phyloP scores from a whole-genome alignment of 2,329 filamentous ascomycete species.

The Cladophialophora yegresii region DNA sequence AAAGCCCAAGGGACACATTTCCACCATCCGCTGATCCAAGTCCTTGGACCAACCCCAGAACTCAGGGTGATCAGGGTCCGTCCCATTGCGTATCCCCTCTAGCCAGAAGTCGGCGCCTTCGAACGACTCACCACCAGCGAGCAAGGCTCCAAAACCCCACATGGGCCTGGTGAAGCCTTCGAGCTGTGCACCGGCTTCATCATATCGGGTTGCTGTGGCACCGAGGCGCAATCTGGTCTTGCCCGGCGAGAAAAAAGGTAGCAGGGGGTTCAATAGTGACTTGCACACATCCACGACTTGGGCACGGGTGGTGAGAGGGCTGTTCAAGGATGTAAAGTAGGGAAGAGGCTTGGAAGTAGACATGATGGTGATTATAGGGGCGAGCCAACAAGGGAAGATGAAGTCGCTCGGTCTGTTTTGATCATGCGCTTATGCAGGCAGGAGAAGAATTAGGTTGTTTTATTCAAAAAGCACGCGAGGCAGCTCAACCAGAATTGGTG shows the following conservation, averaged over 20 bases:
- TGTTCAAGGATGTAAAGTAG: constrained; percentile 23
- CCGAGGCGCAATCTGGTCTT: constrained; percentile 68
- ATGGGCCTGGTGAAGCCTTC: constrained; percentile 75
- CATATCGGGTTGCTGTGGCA: constrained; percentile 72
- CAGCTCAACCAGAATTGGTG: background rate
- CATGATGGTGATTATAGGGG: constrained; percentile 13
- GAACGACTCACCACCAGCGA: constrained; percentile 69
- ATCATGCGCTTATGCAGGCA: background rate
- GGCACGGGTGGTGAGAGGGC: constrained; percentile 33
- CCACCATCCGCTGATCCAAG: constrained; percentile 80
- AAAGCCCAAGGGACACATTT: constrained; percentile 78
- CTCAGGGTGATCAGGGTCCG: constrained; percentile 67
- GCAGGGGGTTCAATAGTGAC: constrained; percentile 68
- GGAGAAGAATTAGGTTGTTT: background rate
- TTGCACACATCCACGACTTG: constrained; percentile 61
- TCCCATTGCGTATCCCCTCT: constrained; percentile 69
- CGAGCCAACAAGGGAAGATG: background rate
- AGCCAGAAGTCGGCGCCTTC: constrained; percentile 66
- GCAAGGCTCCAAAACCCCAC: constrained; percentile 71
- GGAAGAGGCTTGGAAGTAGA: background rate
- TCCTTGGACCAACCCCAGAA: constrained; percentile 77
- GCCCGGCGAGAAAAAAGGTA: constrained; percentile 69
- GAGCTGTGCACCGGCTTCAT: constrained; percentile 73
- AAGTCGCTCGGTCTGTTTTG: background rate
- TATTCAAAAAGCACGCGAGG: background rate